Conservation (phyloP, 1,284 basidiomycete genomes). For the Tilletia indica region DNA sequence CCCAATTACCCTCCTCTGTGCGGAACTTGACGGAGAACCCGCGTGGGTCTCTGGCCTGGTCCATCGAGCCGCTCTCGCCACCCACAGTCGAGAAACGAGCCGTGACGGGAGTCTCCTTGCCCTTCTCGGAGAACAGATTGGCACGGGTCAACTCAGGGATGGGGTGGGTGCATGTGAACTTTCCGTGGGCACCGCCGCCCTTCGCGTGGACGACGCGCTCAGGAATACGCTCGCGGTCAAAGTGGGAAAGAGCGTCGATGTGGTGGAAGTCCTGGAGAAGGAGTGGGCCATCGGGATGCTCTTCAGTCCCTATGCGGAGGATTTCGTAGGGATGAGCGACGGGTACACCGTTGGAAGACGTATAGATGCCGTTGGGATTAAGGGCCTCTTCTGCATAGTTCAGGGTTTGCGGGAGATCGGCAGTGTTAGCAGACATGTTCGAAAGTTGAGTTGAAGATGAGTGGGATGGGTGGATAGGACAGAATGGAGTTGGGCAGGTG, state of each 20-base stretch:
- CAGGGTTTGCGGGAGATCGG: too few relatives aligned
- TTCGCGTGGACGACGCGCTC: slow-evolving; percentile 51
- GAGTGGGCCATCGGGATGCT: too few relatives aligned
- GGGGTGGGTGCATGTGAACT: slow-evolving; percentile 36
- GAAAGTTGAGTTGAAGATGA: too few relatives aligned
- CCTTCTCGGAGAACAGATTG: slow-evolving; percentile 28
- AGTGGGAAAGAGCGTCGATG: slow-evolving; percentile 27
- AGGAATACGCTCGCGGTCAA: slow-evolving; percentile 49
- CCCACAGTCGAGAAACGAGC: slow-evolving; percentile 43
- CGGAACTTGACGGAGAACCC: slow-evolving; percentile 44
- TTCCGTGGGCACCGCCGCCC: slow-evolving; percentile 45
- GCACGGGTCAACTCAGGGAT: slow-evolving; percentile 37
- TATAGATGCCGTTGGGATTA: slow-evolving; percentile 27
- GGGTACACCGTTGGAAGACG: slow-evolving; percentile 36
- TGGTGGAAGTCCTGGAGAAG: slow-evolving; percentile 63
- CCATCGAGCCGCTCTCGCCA: slow-evolving; percentile 37
- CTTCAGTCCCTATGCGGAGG: slow-evolving; percentile 61
- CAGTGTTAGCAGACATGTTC: too few relatives aligned
- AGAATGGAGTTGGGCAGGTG: too few relatives aligned
- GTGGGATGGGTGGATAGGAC: too few relatives aligned
- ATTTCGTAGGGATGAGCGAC: slow-evolving; percentile 67
- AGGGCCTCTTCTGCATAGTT: too few relatives aligned
- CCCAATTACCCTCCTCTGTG: slow-evolving; percentile 33
- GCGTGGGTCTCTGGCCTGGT: slow-evolving; percentile 35
- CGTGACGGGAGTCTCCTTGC: slow-evolving; percentile 31